phyloP scores from a whole-genome alignment of 2,329 filamentous ascomycete species.

The Ilyonectria destructans region DNA sequence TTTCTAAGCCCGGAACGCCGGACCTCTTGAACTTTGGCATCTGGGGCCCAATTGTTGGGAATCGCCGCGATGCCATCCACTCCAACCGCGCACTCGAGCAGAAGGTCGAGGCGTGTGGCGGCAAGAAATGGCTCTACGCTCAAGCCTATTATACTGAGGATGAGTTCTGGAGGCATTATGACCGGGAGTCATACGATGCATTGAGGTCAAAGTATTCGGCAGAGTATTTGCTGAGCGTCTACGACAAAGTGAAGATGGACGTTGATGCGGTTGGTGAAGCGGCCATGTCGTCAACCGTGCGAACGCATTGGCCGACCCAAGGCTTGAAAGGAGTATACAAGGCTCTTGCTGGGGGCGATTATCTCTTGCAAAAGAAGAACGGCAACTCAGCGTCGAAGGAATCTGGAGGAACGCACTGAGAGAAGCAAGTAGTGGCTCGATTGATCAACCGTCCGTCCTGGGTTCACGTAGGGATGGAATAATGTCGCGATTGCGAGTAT shows the following conservation, averaged over 20 bases:
- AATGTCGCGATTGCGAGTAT: background rate
- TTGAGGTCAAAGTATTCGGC: conserved; percentile 74
- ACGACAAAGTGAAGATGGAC: conserved; percentile 76
- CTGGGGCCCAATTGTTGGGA: conserved; percentile 68
- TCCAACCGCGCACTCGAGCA: conserved; percentile 75
- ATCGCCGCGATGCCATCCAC: conserved; percentile 63
- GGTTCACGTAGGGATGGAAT: background rate
- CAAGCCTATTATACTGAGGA: conserved; percentile 78
- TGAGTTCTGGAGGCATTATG: conserved; percentile 79
- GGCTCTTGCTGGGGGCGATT: conserved; percentile 63
- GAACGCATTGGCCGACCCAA: conserved; percentile 59
- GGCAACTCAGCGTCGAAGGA: conserved; percentile 10
- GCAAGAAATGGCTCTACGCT: conserved; percentile 81
- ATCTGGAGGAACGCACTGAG: conserved; percentile 7
- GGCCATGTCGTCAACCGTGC: conserved; percentile 53
- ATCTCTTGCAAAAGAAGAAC: conserved; percentile 59
- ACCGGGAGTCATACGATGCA: conserved; percentile 71
- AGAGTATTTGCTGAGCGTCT: conserved; percentile 73
- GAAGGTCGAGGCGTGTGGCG: conserved; percentile 71
- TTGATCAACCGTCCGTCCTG: background rate
- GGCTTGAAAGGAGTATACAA: conserved; percentile 65
- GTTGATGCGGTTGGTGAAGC: conserved; percentile 54
- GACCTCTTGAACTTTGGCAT: conserved; percentile 75
- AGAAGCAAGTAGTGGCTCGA: background rate
- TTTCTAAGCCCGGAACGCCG: conserved; percentile 56